Conservation (phyloP, 2,329 filamentous ascomycete genomes). For the Grosmannia penicillata region DNA sequence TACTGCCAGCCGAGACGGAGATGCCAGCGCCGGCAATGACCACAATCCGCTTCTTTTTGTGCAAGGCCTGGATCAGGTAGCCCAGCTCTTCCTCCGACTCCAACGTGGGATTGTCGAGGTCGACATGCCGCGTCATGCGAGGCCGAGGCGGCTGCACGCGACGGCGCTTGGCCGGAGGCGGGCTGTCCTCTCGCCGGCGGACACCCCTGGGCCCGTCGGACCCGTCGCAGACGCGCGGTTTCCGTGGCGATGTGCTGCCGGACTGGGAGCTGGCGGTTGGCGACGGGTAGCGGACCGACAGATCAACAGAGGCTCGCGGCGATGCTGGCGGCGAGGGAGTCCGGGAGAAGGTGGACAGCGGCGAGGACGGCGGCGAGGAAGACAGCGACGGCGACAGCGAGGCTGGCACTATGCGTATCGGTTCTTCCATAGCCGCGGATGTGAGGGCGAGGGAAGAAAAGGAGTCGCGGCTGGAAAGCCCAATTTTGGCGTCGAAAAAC, state of each 20-base stretch:
- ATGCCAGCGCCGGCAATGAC: slow-evolving; percentile 94
- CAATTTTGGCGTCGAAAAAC: too few relatives aligned
- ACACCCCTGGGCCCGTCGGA: slow-evolving; percentile 17
- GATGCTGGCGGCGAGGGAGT: slow-evolving; percentile 39
- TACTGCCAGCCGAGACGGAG: slow-evolving; percentile 86
- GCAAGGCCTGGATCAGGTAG: slow-evolving; percentile 57
- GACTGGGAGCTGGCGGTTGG: slow-evolving; percentile 33
- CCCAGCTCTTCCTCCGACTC: slow-evolving; percentile 48
- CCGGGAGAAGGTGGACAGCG: slow-evolving; percentile 36
- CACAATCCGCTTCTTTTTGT: slow-evolving; percentile 90
- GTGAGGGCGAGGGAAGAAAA: too few relatives aligned
- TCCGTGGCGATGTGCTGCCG: slow-evolving; percentile 35
- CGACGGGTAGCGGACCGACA: slow-evolving; percentile 34
- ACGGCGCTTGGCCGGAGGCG: slow-evolving; percentile 62
- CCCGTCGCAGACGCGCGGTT: slow-evolving; percentile 24
- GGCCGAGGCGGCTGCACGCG: slow-evolving; percentile 39
- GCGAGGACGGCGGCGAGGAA: slow-evolving; percentile 28
- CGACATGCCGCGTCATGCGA: slow-evolving; percentile 65
- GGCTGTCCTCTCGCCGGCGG: slow-evolving; percentile 36
- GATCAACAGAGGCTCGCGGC: slow-evolving; percentile 19
- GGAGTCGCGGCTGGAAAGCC: too few relatives aligned
- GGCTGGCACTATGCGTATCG: too few relatives aligned
- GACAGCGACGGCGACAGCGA: too few relatives aligned
- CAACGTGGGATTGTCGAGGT: slow-evolving; percentile 44
- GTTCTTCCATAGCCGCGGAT: too few relatives aligned